Conservation (phyloP, 176 grass and related monocot genomes). For the Elymus sibiricus region DNA sequence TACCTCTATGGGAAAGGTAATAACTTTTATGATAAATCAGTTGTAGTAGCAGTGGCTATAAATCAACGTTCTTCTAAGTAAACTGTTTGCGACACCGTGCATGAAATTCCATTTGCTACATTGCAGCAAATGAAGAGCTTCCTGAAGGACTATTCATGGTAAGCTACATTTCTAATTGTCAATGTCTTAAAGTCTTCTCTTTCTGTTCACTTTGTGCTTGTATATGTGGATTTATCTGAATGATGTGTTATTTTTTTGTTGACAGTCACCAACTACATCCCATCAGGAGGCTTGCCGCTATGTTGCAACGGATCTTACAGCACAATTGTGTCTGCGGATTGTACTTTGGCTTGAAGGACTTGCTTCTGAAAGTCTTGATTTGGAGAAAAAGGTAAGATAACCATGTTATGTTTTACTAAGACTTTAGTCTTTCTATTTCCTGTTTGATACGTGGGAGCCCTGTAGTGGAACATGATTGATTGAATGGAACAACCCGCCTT, state of each 20-base stretch:
- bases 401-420: not conserved
- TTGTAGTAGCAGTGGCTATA: constrained; percentile 12
- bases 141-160: constrained; percentile 73
- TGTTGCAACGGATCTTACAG: constrained; percentile 63
- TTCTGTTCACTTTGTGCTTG: not conserved
- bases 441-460: not conserved
- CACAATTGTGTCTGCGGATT: constrained; percentile 72
- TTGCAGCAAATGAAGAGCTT: constrained; percentile 82
- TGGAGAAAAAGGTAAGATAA: constrained; percentile 69
- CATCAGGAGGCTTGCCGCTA: constrained; percentile 90
- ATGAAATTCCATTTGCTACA: constrained; percentile 35
- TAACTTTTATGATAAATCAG: not conserved
- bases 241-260: constrained; percentile 18
- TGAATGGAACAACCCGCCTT: not conserved
- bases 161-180: constrained; percentile 13
- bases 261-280: constrained; percentile 76
- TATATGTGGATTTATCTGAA: not conserved
- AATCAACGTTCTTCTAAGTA: not conserved
- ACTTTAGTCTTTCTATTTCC: not conserved
- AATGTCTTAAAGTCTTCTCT: not conserved
- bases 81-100: constrained; percentile 27
- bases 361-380: constrained; percentile 92
- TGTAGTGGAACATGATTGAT: not conserved
- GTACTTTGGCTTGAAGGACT: constrained; percentile 95
- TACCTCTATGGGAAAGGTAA: constrained; percentile 95